Percentiles rank a stretch among this genome's conserved stretches.
Evolutionary conservation across 2,329 filamentous ascomycete species (phyloP).

Genomic region (Beauveria sp.): DNA sequence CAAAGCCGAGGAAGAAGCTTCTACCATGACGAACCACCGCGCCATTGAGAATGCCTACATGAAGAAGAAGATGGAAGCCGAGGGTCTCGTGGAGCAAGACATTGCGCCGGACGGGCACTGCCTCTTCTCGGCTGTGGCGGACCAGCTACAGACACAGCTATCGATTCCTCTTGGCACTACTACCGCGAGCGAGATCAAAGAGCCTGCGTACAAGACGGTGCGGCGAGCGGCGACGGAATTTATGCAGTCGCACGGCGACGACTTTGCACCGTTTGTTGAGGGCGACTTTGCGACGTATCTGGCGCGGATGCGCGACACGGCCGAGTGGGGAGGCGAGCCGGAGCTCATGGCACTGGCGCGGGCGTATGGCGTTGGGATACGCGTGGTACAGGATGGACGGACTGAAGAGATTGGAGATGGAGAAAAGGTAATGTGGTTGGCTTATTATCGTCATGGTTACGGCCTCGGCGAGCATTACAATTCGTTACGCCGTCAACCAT

Average conservation of each 20-base stretch:
- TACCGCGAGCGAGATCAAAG: constrained; percentile 14
- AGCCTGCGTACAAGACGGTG: constrained; percentile 55
- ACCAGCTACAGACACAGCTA: constrained; percentile 52
- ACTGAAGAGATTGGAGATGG: constrained; percentile 62
- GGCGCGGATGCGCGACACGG: constrained; percentile 71
- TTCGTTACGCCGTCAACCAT: constrained; percentile 51
- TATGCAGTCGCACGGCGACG: constrained; percentile 65
- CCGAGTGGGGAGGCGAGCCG: constrained; percentile 92
- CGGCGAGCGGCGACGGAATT: constrained; percentile 67
- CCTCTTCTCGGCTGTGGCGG: constrained; percentile 83
- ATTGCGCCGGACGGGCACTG: constrained; percentile 92
- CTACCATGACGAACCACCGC: constrained; percentile 64
- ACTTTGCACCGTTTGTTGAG: constrained; percentile 82
- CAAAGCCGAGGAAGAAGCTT: constrained; percentile 68
- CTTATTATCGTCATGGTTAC: constrained; percentile 91
- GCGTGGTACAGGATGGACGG: constrained; percentile 76
- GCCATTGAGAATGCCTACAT: constrained; percentile 64
- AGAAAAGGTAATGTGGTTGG: constrained; percentile 64
- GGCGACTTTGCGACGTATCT: constrained; percentile 63
- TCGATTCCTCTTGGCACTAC: constrained; percentile 16
- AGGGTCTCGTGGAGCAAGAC: constrained; percentile 64
- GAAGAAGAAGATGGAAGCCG: constrained; percentile 54
- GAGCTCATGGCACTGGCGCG: constrained; percentile 80
- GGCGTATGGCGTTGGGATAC: constrained; percentile 71
- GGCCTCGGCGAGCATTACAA: constrained; percentile 97